Evolutionary conservation across 2,329 filamentous ascomycete genomes (phyloP), one percentile per base, ranked within the genome.

Genomic region (Tricladium varicosporioides): DNA sequence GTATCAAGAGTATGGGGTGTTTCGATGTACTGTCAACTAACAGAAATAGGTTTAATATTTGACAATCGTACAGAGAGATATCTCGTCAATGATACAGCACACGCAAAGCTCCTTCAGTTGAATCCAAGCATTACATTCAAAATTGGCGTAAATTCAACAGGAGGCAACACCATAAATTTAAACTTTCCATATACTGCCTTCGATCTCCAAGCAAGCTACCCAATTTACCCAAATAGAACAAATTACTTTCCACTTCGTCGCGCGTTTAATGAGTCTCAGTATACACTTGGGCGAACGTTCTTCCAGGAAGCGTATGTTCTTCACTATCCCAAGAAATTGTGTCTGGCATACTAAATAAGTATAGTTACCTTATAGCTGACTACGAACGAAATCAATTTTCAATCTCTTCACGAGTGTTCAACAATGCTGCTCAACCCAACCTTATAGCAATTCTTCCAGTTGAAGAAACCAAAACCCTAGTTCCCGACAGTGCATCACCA

Each of bases 361-460:
- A 7, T 44, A 31, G 44, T 14, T 64, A 63, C n/a, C 47, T 59
- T 1, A 54, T 61, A 22, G 72, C 67, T 31, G 72, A 76, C 60
- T 76, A 75, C 57, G 73, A 76, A 56, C 70, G 72, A 10, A 61
- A 63, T 5, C 64, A 67, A 1, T 76, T 76, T 54, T 74, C 73
- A 31, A 67, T 75, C 5, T 75, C 71, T 1, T 67, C 71, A 7
- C 74, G 72, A 58, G 57, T 61, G 7, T 75, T 71, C 71, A 61
- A 31, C 16, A 19, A 18, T 8, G 31, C 42, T n/a, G 16, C 49
- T 15, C 36, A 44, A 27, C 36, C 19, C 4, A 40, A 51, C 14
- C 22, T 51, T 44, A 16, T 51, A 14, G 9, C 49, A 18, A 19
- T 51, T 31, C 36, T 44, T 27, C 22, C 22, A 4, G 22, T 27